Percentiles rank a stretch among this genome's conserved stretches.
Conservation (phyloP, 2,329 filamentous ascomycete genomes). For the Beauveria scarabaeidicola region DNA sequence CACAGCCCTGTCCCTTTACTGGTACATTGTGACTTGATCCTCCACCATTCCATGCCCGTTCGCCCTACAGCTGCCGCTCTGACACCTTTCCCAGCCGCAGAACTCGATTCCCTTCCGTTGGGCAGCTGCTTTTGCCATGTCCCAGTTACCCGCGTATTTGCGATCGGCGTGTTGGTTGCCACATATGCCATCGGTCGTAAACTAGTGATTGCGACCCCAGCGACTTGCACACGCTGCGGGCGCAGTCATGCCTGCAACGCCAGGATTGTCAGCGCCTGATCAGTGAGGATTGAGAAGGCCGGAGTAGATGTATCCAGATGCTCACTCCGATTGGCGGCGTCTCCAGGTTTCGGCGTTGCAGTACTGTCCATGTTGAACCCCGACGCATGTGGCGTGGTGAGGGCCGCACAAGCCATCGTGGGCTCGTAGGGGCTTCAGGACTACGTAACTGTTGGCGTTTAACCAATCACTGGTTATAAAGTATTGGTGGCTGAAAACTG, state of each 20-base stretch:
- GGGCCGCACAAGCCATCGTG: constrained; percentile 24
- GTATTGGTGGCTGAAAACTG: constrained; percentile 10
- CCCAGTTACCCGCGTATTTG: constrained; percentile 24
- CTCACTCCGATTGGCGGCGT: constrained; percentile 22
- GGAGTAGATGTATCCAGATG: neutral
- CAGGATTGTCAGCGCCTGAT: neutral
- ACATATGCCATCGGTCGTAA: constrained; percentile 26
- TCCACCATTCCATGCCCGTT: neutral
- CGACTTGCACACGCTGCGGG: constrained; percentile 24
- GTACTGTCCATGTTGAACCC: constrained; percentile 19
- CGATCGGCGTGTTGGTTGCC: constrained; percentile 21
- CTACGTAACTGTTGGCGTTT: constrained; percentile 7
- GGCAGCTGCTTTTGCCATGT: constrained; percentile 18
- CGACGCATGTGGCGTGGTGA: constrained; percentile 23
- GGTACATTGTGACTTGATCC: neutral
- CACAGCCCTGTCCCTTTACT: no score
- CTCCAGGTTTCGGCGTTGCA: constrained; percentile 25
- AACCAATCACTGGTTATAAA: neutral
- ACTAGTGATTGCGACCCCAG: constrained; percentile 19
- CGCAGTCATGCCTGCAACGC: constrained; percentile 22
- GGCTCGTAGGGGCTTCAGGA: constrained; percentile 19
- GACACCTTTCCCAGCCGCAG: constrained; percentile 15
- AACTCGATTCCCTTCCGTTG: constrained; percentile 17
- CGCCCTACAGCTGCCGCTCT: constrained; percentile 16
- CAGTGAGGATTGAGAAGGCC: no score